Percentiles rank a stretch among this genome's conserved stretches.
Conservation (phyloP, 2,329 filamentous ascomycete species). For the Penicillium corylophilum region DNA sequence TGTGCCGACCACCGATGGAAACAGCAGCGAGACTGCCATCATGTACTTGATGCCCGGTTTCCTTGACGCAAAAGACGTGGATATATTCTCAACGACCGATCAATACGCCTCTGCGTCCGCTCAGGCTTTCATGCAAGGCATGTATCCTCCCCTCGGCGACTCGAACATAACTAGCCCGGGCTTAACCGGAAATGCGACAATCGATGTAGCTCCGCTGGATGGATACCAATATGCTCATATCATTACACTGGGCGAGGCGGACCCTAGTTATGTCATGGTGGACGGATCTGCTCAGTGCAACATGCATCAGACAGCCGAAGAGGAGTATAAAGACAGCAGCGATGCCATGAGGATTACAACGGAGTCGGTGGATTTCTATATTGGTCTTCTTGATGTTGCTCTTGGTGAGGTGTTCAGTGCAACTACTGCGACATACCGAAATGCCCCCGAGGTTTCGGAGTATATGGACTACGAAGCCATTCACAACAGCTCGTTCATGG, state of each 20-base stretch:
- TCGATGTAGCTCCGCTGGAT: constrained; percentile 49
- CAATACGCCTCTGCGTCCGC: constrained; percentile 54
- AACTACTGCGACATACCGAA: constrained; percentile 47
- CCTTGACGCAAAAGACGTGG: constrained; percentile 49
- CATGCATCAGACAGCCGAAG: constrained; percentile 34
- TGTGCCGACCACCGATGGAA: constrained; percentile 35
- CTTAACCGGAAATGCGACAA: constrained; percentile 50
- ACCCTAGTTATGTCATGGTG: constrained; percentile 53
- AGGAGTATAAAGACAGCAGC: constrained; percentile 43
- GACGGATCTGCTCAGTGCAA: constrained; percentile 50
- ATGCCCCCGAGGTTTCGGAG: constrained; percentile 57
- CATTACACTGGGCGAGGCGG: constrained; percentile 42
- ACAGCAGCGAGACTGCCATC: constrained; percentile 38
- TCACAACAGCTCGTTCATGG: constrained; percentile 50
- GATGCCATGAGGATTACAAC: constrained; percentile 42
- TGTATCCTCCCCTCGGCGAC: constrained; percentile 54
- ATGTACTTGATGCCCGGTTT: constrained; percentile 46
- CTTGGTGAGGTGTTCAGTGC: constrained; percentile 45
- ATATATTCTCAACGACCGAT: constrained; percentile 48
- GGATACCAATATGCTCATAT: constrained; percentile 61
- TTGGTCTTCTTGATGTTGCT: constrained; percentile 40
- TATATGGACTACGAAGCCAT: constrained; percentile 55
- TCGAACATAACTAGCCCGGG: constrained; percentile 34
- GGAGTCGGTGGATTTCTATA: constrained; percentile 47
- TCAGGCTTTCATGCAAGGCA: constrained; percentile 61